Evolutionary conservation across 139 green algal species (phyloP).

Genomic region (Zygnema cylindricum): DNA sequence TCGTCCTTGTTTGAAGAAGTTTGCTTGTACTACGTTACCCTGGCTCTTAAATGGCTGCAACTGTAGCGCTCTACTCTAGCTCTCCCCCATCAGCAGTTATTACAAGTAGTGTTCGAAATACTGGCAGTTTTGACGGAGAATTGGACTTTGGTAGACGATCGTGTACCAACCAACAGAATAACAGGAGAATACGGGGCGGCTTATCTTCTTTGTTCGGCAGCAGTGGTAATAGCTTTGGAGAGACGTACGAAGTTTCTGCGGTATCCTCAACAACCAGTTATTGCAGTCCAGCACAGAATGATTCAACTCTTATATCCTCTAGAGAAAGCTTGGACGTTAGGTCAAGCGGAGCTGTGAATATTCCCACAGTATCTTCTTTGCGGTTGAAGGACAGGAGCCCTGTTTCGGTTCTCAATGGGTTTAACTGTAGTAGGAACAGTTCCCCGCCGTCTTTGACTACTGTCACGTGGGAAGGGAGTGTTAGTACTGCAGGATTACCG

Average conservation of each 20-base stretch:
- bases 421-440: slow-evolving; percentile 13
- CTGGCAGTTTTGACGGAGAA: background rate
- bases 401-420: background rate
- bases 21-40: too few species aligned
- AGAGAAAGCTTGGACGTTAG: background rate
- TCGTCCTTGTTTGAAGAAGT: too few species aligned
- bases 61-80: slow-evolving; percentile 26
- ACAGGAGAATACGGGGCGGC: background rate
- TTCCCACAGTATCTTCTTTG: slow-evolving; percentile 13
- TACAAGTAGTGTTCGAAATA: background rate
- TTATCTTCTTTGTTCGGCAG: slow-evolving; percentile 23
- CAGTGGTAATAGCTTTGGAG: background rate
- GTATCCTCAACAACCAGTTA: background rate
- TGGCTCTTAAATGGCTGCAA: background rate
- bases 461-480: background rate
- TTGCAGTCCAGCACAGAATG: slow-evolving; percentile 8
- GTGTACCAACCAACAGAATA: background rate
- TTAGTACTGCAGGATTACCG: background rate
- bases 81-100: slow-evolving; percentile 16
- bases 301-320: slow-evolving; percentile 5
- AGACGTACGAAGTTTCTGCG: background rate
- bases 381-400: slow-evolving; percentile 2
- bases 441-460: background rate
- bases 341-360: slow-evolving; percentile 17
- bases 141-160: slow-evolving; percentile 18